phyloP scores from a whole-genome alignment of 164 flowering plant genomes.

The Cinnamomum chago region DNA sequence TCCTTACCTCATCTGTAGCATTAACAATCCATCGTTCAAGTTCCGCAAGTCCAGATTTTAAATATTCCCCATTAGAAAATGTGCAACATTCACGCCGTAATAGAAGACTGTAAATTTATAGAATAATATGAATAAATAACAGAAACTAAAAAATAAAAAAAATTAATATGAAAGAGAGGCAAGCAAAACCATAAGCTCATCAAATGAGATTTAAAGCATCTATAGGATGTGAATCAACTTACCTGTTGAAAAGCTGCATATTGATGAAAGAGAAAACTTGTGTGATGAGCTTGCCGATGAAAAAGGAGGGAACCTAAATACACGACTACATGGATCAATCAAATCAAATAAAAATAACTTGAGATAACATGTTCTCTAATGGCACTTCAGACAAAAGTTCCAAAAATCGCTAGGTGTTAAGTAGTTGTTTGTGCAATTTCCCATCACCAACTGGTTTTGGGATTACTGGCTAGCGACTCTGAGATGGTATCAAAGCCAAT shows the following conservation, averaged over 20 bases:
- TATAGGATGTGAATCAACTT: constrained; percentile 4
- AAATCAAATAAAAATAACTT: neutral
- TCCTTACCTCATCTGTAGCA: constrained; percentile 74
- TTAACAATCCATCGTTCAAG: constrained; percentile 83
- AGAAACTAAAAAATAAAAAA: constrained; percentile 5
- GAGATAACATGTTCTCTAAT: neutral
- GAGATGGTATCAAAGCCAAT: neutral
- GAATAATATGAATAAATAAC: neutral
- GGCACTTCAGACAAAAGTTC: neutral
- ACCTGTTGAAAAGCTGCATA: constrained; percentile 91
- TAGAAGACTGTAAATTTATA: constrained; percentile 48
- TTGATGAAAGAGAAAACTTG: constrained; percentile 97
- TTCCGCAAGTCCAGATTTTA: constrained; percentile 93
- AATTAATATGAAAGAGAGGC: neutral
- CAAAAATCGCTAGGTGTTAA: neutral
- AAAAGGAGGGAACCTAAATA: constrained; percentile 83
- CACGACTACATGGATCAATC: constrained; percentile 5
- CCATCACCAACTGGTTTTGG: too few relatives aligned
- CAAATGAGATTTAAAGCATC: neutral
- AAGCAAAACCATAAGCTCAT: neutral
- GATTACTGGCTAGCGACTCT: too few relatives aligned
- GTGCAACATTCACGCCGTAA: constrained; percentile 97
- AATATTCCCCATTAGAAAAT: constrained; percentile 95
- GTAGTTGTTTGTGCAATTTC: too few relatives aligned
- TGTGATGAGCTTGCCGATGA: constrained; percentile 83